Conservation (phyloP, 805 yeast species). For the Cyberlindnera euphorbiae region DNA sequence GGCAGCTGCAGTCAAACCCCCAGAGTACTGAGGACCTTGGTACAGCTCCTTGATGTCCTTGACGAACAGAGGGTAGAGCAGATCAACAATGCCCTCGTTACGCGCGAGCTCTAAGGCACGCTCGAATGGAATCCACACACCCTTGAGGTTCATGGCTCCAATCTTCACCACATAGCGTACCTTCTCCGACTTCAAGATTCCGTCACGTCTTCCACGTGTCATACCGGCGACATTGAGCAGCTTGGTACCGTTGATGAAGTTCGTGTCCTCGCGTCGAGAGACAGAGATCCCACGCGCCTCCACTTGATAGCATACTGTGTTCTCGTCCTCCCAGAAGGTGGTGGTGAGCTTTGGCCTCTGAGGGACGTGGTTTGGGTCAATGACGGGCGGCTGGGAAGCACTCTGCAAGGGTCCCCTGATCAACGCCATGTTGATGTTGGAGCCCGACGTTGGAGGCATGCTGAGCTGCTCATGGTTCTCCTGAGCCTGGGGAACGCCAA, state of each 20-base stretch:
- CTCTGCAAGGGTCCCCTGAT: constrained; percentile 16
- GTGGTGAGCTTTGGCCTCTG: constrained; percentile 57
- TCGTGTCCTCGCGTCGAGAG: constrained; percentile 65
- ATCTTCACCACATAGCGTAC: constrained; percentile 66
- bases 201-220: constrained; percentile 72
- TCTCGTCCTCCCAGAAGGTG: constrained; percentile 75
- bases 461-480: no score
- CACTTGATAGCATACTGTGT: constrained; percentile 66
- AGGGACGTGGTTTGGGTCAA: constrained; percentile 26
- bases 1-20: constrained; percentile 28
- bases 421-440: constrained; percentile 14
- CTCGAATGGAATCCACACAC: constrained; percentile 75
- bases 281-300: constrained; percentile 65
- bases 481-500: constrained; percentile 8
- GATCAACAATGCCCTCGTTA: constrained; percentile 57
- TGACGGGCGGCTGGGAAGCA: constrained; percentile 16
- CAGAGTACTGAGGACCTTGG: constrained; percentile 29
- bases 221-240: constrained; percentile 64
- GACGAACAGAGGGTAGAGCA: constrained; percentile 54
- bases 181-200: constrained; percentile 62
- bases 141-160: constrained; percentile 72
- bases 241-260: constrained; percentile 70
- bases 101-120: constrained; percentile 67
- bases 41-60: constrained; percentile 51
- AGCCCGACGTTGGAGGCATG: constrained; percentile 7